phyloP scores from a whole-genome alignment of 1,139 yeast genomes.

The Candida sp. region DNA sequence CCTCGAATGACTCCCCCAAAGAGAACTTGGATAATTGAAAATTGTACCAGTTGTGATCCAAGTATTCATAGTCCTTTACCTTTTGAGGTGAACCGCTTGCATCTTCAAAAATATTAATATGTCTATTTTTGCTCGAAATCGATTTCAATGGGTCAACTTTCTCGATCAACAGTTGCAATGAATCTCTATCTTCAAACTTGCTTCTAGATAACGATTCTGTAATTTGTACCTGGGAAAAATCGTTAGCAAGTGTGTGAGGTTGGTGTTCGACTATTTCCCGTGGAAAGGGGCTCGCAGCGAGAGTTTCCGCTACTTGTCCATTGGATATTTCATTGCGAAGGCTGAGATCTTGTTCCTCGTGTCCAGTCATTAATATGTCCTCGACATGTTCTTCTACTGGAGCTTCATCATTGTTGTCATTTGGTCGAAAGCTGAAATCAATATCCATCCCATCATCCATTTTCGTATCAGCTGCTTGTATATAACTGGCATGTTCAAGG shows the following conservation, averaged over 20 bases:
- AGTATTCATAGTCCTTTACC: conserved; percentile 25
- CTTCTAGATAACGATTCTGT: conserved; percentile 12
- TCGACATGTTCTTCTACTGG: conserved; percentile 5
- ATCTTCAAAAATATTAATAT: conserved; percentile 40
- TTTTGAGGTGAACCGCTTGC: conserved; percentile 32
- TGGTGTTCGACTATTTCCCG: conserved; percentile 1
- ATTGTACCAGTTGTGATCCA: conserved; percentile 41
- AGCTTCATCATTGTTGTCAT: conserved; percentile 10
- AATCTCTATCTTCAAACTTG: conserved; percentile 10
- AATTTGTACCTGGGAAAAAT: conserved; percentile 38
- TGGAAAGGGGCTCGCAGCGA: not conserved
- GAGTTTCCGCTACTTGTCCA: not conserved
- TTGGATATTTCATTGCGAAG: no score
- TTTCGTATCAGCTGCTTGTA: no score
- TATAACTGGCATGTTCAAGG: no score
- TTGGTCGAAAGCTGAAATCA: conserved; percentile 8
- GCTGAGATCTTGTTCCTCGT: no score
- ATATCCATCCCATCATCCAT: conserved; percentile 5
- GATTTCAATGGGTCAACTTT: conserved; percentile 40
- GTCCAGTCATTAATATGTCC: not conserved
- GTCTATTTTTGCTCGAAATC: conserved; percentile 29
- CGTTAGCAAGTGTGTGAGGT: conserved; percentile 20
- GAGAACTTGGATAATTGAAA: conserved; percentile 30
- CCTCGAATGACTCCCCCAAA: conserved; percentile 5
- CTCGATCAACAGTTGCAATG: conserved; percentile 34